Base-by-base conservation (phyloP, 2,329 filamentous ascomycete species). In the Aphanoascus verrucosus region DNA sequence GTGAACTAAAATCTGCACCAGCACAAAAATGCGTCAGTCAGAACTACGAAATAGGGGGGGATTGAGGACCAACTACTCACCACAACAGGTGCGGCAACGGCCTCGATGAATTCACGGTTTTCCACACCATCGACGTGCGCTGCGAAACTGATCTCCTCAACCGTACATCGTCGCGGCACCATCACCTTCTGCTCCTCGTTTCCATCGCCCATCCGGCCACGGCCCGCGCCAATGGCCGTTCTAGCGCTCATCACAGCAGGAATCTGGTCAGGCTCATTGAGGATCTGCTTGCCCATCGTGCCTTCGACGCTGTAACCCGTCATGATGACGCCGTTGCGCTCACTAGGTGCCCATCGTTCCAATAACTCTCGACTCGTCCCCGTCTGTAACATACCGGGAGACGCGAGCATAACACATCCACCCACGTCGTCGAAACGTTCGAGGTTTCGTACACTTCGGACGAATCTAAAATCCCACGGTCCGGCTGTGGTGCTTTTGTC, bases 291-390 rank as follows among this genome's bases (percentile, higher is more conserved):
- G 2, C 89, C 93, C 91, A 98, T 97, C 0, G 93, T 98, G 5
- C 93, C 93, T 70, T 98, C 93, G 6, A 98, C 91, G 57, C 89
- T 96, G 72, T 98, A 98, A 66, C 93, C 93, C 0, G 93, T 98
- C 69, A 98, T 95, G 62, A 98, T 86, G 42, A 98, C 88, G n/a
- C 91, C 93, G 64, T 98, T 98, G 68, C 93, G 90, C 58, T 93
- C 86, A 69, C 88, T 94, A 0, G 93, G 93, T 1, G 91, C 91
- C 93, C 93, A 98, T 62, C 91, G 76, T 73, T 98, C 93, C 3
- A 98, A 78, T 8, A 98, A 75, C 66, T 96, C 88, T 66, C 93
- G 79, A 63, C 89, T 95, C 15, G 95, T 91, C 49, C 93, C 93
- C 54, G 91, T 97, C 66, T 98, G 91, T 61, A 98, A 76, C 93